A percentile compares a stretch with the other conserved stretches of the same genome.
Conservation (phyloP, 345 rosid species). For the Aurinia saxatilis region DNA sequence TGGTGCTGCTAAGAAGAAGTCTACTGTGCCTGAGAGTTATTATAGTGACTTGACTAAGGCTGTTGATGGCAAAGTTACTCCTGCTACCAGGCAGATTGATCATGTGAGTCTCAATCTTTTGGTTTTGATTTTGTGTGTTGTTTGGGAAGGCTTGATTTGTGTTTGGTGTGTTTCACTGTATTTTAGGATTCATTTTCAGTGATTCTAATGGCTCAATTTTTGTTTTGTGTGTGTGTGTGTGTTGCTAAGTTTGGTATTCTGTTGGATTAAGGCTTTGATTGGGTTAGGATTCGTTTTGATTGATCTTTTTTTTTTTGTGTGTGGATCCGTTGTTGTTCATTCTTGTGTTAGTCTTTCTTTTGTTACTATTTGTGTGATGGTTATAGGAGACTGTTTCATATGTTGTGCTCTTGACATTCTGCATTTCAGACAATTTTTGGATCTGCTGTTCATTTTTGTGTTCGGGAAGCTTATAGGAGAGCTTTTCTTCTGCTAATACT, state of each 20-base stretch:
- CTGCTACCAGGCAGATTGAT: slow-evolving; percentile 96
- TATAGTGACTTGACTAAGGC: slow-evolving; percentile 80
- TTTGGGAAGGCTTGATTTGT: too few relatives aligned
- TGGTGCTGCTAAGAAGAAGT: slow-evolving; percentile 99
- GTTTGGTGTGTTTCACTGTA: too few relatives aligned
- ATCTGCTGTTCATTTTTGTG: not conserved
- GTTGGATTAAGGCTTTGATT: not conserved
- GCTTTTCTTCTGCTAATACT: not conserved
- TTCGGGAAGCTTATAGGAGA: not conserved
- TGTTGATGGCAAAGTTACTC: slow-evolving; percentile 87
- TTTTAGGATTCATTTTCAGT: too few relatives aligned
- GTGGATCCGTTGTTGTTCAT: slow-evolving; percentile 3
- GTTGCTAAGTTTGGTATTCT: not conserved
- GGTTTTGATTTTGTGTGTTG: not conserved
- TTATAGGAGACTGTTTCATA: not conserved
- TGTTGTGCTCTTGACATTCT: not conserved
- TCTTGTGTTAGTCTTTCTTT: not conserved
- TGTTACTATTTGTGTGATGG: not conserved
- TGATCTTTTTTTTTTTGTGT: not conserved
- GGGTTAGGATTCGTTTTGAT: not conserved
- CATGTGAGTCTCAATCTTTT: slow-evolving; percentile 52
- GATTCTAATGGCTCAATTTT: too few relatives aligned
- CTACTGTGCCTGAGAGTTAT: slow-evolving; percentile 96
- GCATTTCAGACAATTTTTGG: not conserved
- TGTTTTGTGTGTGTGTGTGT: too few relatives aligned